Evolutionary conservation across 768 basidiomycete genomes (phyloP), one percentile per base, ranked within the genome.

Genomic region (Amanita rimosa): DNA sequence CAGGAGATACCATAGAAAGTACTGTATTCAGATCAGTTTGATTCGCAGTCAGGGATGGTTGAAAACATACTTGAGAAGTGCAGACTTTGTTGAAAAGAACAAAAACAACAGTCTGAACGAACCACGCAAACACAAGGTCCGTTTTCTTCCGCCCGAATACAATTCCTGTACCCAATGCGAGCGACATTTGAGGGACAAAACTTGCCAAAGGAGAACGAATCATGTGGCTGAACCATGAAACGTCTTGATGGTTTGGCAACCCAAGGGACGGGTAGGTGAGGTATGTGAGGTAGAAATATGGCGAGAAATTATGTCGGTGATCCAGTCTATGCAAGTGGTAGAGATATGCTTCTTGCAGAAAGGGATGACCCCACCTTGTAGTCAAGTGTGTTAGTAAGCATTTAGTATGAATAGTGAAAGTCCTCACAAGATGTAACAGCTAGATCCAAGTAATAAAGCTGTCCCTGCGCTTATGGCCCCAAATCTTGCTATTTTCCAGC

Each of bases 51-150:
- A 44, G 31, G 39, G n/a, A n/a, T 29, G 44, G 22, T 43, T 41
- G 42, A 31, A 10, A 1, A 59, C 61, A 39, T 55, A 88, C 91
- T 73, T 95, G 92, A 0, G 93, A 96, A 0, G 96, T 99, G 75
- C 94, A 96, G 44, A 99, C 96, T 64, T 95, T 94, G 64, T 98
- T 99, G 70, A 98, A 95, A 6, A 91, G 66, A n/a, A 97, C 94
- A 58, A 99, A 98, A 0, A 76, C 67, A 33, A 75, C 75, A 2
- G 96, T 98, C 64, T 97, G 94, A 10, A 94, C 73, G 60, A 96
- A 92, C 88, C 89, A 95, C 3, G 85, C 73, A 54, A 93, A 85
- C 6, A 79, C 72, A 3, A 97, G 69, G 56, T 91, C 78, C 13
- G 69, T 62, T 39, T 64, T 69, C 36, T 66, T 68, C 48, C 69